phyloP scores from a whole-genome alignment of 495 filamentous ascomycete species.

The Neurospora tetraspora region DNA sequence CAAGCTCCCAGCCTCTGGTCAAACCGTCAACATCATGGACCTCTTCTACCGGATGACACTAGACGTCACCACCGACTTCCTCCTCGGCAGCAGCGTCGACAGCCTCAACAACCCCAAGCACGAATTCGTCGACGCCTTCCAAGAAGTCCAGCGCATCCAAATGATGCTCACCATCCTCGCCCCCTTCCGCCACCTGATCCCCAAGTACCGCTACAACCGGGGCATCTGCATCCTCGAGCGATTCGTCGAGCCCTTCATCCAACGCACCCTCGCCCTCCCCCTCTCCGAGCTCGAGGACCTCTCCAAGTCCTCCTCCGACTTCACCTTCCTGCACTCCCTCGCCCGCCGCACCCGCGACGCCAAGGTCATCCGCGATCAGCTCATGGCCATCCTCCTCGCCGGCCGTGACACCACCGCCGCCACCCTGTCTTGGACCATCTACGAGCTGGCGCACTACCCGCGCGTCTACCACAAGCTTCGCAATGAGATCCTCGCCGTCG shows the following conservation, averaged over 20 bases:
- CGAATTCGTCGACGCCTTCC: conserved; percentile 44
- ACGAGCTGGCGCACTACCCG: conserved; percentile 40
- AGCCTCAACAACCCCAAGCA: conserved; percentile 40
- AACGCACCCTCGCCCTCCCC: conserved; percentile 36
- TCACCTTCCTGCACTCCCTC: conserved; percentile 41
- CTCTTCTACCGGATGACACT: conserved; percentile 47
- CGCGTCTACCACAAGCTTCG: conserved; percentile 37
- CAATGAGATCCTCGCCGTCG: conserved; percentile 23
- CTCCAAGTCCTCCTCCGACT: conserved; percentile 28
- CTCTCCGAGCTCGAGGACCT: conserved; percentile 41
- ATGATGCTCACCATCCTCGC: conserved; percentile 32
- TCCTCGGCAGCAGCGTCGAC: conserved; percentile 44
- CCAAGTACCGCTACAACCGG: conserved; percentile 31
- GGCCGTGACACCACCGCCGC: conserved; percentile 53
- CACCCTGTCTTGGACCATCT: conserved; percentile 47
- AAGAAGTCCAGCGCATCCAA: conserved; percentile 42
- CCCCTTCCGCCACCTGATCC: conserved; percentile 33
- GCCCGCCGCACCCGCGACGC: conserved; percentile 34
- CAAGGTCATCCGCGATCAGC: conserved; percentile 45
- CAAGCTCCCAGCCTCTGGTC: conserved; percentile 28
- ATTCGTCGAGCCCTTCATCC: conserved; percentile 45
- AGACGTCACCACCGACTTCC: conserved; percentile 50
- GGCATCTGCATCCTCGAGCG: conserved; percentile 35
- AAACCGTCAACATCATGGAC: conserved; percentile 41
- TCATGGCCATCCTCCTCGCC: conserved; percentile 48